These are phyloP conservation scores for Phyllosticta ampelicida DNA, from an alignment of 2,329 filamentous ascomycete genomes.

Conservation along the genomic window DNA sequence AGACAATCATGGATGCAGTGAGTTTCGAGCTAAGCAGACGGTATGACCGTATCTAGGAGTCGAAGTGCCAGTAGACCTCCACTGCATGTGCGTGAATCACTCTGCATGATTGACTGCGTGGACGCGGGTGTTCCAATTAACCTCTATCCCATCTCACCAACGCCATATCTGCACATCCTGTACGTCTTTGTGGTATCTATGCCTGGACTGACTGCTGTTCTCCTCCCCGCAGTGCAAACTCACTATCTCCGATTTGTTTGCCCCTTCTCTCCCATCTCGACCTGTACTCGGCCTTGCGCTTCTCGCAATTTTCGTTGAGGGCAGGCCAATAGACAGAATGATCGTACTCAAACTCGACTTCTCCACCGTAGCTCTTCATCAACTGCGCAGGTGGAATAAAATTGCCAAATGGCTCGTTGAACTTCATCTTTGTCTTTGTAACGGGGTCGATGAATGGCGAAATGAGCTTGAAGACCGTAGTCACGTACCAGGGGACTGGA, in stretches of 20 bases:
- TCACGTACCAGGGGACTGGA: conserved; percentile 76
- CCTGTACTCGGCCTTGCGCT: conserved; percentile 51
- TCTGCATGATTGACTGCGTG: neutral
- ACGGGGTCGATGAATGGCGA: conserved; percentile 92
- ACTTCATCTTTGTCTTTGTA: conserved; percentile 90
- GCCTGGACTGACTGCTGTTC: conserved; percentile 15
- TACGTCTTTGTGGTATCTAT: neutral
- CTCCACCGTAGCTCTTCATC: conserved; percentile 66
- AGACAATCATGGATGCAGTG: neutral
- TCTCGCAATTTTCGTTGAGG: conserved; percentile 58
- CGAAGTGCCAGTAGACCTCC: neutral
- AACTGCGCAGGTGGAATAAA: conserved; percentile 77
- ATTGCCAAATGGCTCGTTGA: conserved; percentile 81
- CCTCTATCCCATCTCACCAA: neutral
- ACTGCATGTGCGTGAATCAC: neutral
- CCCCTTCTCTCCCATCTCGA: conserved; percentile 72
- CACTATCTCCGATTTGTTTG: conserved; percentile 72
- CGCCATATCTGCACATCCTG: neutral
- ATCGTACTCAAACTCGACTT: conserved; percentile 84
- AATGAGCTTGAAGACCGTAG: conserved; percentile 92
- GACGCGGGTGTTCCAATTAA: neutral
- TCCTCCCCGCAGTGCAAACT: conserved; percentile 76
- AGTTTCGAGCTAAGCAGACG: no score
- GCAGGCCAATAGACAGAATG: conserved; percentile 84
- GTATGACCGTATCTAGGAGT: no score